phyloP scores from a whole-genome alignment of 2,329 filamentous ascomycete species.

The Gremmenia infestans region DNA sequence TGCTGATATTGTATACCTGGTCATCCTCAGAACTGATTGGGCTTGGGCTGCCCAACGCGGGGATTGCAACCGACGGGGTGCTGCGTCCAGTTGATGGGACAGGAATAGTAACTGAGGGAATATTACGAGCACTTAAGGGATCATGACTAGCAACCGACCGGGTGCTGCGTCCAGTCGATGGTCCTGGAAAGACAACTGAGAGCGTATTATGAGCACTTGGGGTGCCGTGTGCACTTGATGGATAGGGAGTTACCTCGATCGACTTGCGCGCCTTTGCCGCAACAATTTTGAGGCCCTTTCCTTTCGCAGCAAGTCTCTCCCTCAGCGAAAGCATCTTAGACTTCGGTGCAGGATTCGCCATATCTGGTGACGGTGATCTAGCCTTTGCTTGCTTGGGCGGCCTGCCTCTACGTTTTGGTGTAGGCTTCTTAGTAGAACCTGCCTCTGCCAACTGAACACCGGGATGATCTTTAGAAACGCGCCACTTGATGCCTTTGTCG shows the following conservation, averaged over 20 bases:
- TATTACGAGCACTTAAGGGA: background rate
- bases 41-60: background rate
- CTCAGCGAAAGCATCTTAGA: constrained; percentile 24
- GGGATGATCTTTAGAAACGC: constrained; percentile 4
- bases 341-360: background rate
- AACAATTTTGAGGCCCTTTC: constrained; percentile 27
- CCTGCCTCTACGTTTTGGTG: constrained; percentile 20
- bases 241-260: background rate
- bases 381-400: constrained; percentile 18
- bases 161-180: constrained; percentile 8
- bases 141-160: constrained; percentile 5
- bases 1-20: background rate
- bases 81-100: background rate
- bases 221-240: constrained; percentile 6
- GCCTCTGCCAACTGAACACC: constrained; percentile 2
- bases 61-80: background rate
- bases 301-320: constrained; percentile 29
- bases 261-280: constrained; percentile 10
- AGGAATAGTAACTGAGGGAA: no score
- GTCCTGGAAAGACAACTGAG: background rate
- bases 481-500: background rate
- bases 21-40: background rate
- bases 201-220: background rate
- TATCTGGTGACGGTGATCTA: constrained; percentile 3
- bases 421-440: constrained; percentile 3